Evolutionary conservation across 805 yeast genomes (phyloP).

Genomic region (Wickerhamiella shivajii): DNA sequence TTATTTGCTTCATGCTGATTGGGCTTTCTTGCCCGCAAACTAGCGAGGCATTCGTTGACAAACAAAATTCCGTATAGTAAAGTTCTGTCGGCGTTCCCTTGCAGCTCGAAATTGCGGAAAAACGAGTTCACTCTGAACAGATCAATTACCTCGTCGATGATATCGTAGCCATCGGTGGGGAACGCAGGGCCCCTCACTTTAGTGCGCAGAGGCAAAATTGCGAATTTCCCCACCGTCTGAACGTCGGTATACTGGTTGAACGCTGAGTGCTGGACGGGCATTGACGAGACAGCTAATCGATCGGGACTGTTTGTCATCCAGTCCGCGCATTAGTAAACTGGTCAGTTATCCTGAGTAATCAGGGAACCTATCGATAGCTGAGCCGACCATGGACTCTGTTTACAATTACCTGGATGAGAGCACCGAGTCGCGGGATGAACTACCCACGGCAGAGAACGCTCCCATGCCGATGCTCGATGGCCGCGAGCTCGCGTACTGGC

Average conservation of each 20-base stretch:
- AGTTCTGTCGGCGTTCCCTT: slow-evolving; percentile 86
- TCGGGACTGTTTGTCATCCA: too few relatives aligned
- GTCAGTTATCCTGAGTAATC: too few relatives aligned
- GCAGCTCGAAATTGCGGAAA: slow-evolving; percentile 92
- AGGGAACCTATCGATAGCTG: too few relatives aligned
- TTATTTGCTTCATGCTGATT: slow-evolving; percentile 29
- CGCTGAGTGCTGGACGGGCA: slow-evolving; percentile 22
- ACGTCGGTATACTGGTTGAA: slow-evolving; percentile 18
- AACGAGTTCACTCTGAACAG: slow-evolving; percentile 91
- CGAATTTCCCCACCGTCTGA: slow-evolving; percentile 58
- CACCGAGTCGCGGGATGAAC: too few relatives aligned
- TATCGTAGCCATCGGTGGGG: slow-evolving; percentile 69
- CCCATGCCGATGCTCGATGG: slow-evolving; percentile 29
- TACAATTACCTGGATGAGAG: too few relatives aligned
- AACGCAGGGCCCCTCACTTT: slow-evolving; percentile 84
- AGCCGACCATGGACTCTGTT: too few relatives aligned
- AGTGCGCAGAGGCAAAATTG: slow-evolving; percentile 73
- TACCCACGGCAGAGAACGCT: slow-evolving; percentile 1
- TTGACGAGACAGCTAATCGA: slow-evolving; percentile 2
- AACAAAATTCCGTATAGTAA: slow-evolving; percentile 86
- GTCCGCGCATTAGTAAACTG: too few relatives aligned
- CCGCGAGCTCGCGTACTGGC: slow-evolving; percentile 72
- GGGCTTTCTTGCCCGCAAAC: slow-evolving; percentile 34
- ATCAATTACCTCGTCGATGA: slow-evolving; percentile 81
- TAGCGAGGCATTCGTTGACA: slow-evolving; percentile 68